A percentile compares a stretch with the other conserved stretches of the same genome.
Conservation (phyloP, 805 yeast species). For the Kodamaea kaohsiungensis region DNA sequence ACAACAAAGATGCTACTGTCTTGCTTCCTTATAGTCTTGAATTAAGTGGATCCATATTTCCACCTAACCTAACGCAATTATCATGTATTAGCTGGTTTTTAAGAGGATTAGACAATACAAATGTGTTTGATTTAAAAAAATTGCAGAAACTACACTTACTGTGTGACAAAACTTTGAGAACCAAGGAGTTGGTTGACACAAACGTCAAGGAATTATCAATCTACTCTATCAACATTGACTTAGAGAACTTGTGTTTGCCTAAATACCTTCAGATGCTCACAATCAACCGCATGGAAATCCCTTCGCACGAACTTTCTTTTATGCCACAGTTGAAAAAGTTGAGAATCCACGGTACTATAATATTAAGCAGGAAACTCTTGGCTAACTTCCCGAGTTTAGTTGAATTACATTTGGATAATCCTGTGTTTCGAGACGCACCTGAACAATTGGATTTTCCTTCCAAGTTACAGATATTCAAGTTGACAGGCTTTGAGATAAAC, state of each 20-base stretch:
- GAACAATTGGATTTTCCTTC: background rate
- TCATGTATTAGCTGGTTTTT: conserved; percentile 1
- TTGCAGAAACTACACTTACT: background rate
- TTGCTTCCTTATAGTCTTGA: background rate
- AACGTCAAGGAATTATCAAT: background rate
- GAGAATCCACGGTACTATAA: background rate
- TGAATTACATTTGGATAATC: background rate
- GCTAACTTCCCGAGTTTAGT: background rate
- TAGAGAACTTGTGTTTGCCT: background rate
- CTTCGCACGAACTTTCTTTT: background rate
- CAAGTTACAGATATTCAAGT: background rate
- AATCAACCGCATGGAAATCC: background rate
- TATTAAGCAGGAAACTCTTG: background rate
- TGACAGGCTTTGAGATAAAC: background rate
- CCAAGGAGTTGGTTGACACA: background rate
- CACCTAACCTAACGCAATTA: background rate
- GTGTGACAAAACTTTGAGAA: conserved; percentile 1
- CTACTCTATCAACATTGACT: background rate
- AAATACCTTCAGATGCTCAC: background rate
- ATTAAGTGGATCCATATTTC: background rate
- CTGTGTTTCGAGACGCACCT: background rate
- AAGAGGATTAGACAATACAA: background rate
- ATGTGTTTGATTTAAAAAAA: background rate
- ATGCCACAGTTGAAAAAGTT: conserved; percentile 1
- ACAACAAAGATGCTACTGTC: background rate